Evolutionary conservation across 441 rosid species (phyloP).

Genomic region (Erodium moschatum): DNA sequence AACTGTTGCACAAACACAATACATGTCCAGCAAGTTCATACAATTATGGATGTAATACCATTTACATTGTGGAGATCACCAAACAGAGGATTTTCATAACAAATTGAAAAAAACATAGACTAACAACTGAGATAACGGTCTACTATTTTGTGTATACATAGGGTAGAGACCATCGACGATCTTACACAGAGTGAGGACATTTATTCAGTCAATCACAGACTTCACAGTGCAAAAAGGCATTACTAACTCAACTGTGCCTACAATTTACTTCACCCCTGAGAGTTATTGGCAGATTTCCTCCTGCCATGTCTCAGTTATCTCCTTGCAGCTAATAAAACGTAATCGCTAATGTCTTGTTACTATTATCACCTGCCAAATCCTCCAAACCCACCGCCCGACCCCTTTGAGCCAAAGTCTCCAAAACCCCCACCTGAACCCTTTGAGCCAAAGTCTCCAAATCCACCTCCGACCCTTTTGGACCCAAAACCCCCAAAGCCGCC

Average conservation of each 20-base stretch:
- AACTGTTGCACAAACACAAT: too few relatives aligned
- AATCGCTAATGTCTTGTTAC: not conserved
- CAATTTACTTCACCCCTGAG: not conserved
- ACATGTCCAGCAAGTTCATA: too few relatives aligned
- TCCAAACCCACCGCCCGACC: constrained; percentile 29
- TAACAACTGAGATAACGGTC: not conserved
- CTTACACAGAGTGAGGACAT: not conserved
- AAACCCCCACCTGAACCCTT: constrained; percentile 13
- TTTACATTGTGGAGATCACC: not conserved
- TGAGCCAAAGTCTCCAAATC: constrained; percentile 26
- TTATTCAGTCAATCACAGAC: too few relatives aligned
- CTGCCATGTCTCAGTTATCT: not conserved
- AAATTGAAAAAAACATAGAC: not conserved
- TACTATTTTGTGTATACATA: not conserved
- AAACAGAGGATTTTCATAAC: not conserved
- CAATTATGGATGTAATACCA: not conserved
- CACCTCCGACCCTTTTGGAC: constrained; percentile 15
- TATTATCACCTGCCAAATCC: not conserved
- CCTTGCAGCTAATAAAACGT: too few relatives aligned
- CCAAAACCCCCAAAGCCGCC: too few relatives aligned
- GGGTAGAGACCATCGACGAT: not conserved
- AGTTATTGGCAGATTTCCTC: not conserved
- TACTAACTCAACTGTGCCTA: not conserved
- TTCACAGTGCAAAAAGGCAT: not conserved
- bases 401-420: constrained; percentile 27